Percentiles rank a stretch among this genome's conserved stretches.
Evolutionary conservation across 257 asterid species (phyloP).

Genomic region (Echites panduratus): DNA sequence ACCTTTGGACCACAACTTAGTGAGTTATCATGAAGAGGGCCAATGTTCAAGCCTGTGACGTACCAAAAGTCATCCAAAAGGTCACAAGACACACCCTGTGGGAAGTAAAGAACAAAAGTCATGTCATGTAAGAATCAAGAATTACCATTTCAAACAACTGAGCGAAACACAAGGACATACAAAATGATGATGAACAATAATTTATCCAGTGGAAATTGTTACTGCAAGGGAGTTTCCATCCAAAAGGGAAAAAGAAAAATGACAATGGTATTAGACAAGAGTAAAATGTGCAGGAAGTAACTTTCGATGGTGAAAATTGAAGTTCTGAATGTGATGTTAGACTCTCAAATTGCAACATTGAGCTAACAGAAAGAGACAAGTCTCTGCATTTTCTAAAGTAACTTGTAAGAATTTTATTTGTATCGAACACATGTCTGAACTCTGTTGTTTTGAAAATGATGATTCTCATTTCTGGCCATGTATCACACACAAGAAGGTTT

Average conservation of each 20-base stretch:
- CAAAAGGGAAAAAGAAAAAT: too few relatives aligned
- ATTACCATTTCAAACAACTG: neutral
- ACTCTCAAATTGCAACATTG: neutral
- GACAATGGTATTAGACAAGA: neutral
- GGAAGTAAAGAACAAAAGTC: conserved; percentile 5
- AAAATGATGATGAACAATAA: conserved; percentile 1
- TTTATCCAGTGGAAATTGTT: neutral
- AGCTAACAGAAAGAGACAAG: neutral
- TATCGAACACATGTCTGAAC: neutral
- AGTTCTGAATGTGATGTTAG: neutral
- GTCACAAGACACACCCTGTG: conserved; percentile 96
- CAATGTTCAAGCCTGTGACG: conserved; percentile 70
- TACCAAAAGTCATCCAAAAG: conserved; percentile 77
- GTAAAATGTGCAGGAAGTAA: neutral
- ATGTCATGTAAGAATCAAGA: neutral
- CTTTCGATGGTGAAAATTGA: neutral
- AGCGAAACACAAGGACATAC: neutral
- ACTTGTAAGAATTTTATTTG: neutral
- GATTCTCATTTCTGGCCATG: conserved; percentile 5
- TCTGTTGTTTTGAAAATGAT: conserved; percentile 6
- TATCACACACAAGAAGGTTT: neutral
- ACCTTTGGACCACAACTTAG: conserved; percentile 57
- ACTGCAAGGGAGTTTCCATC: neutral
- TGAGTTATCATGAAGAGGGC: conserved; percentile 86
- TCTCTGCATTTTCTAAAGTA: neutral